These are phyloP conservation scores for Boechera stricta DNA, from an alignment of 345 rosid species.

Conservation along the genomic window DNA sequence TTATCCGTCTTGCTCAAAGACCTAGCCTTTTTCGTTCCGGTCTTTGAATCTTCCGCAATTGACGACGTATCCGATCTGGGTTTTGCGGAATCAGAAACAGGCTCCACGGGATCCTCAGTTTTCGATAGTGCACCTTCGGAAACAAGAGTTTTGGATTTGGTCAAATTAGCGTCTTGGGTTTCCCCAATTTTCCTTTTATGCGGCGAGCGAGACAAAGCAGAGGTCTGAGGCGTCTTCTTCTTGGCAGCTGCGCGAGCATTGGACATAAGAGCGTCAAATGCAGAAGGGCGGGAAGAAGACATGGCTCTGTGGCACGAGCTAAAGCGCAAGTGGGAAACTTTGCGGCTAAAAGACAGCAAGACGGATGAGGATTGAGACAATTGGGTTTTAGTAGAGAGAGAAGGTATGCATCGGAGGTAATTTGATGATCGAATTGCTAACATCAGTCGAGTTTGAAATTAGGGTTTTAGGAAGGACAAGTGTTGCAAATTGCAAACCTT, in stretches of 20 bases:
- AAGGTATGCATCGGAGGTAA: conserved; percentile 28
- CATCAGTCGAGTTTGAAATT: conserved; percentile 29
- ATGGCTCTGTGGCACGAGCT: conserved; percentile 36
- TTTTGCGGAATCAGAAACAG: conserved; percentile 21
- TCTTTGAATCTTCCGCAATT: conserved; percentile 30
- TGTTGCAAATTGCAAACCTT: not conserved
- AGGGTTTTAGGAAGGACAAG: conserved; percentile 18
- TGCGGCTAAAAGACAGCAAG: conserved; percentile 17
- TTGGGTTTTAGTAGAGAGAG: conserved; percentile 31
- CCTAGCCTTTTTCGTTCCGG: conserved; percentile 44
- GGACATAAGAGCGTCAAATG: conserved; percentile 90
- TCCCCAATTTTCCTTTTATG: conserved; percentile 54
- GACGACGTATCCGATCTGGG: conserved; percentile 35
- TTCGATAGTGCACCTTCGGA: conserved; percentile 25
- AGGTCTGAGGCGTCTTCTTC: conserved; percentile 51
- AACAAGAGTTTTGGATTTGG: conserved; percentile 5
- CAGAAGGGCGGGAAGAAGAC: conserved; percentile 66
- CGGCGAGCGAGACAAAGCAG: conserved; percentile 48
- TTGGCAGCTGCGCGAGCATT: conserved; percentile 69
- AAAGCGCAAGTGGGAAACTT: conserved; percentile 8
- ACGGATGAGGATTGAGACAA: conserved; percentile 17
- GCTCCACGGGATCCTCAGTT: conserved; percentile 25
- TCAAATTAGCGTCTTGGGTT: conserved; percentile 32
- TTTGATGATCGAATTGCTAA: conserved; percentile 48
- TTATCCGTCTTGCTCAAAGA: conserved; percentile 41